Evolutionary conservation across 495 filamentous ascomycete genomes (phyloP), one percentile per base, ranked within the genome.

Genomic region (Filosporella fistucella): DNA sequence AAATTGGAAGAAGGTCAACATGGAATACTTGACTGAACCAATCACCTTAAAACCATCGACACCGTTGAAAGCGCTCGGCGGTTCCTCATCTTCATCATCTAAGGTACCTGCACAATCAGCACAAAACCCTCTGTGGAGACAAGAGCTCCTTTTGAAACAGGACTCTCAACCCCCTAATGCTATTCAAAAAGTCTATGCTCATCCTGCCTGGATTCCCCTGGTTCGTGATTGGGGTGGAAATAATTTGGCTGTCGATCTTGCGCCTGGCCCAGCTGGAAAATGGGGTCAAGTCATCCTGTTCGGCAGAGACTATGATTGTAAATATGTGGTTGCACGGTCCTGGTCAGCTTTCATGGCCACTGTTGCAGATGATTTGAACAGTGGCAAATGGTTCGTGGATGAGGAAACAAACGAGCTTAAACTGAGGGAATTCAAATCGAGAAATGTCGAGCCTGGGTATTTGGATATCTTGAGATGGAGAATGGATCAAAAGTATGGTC

Each of bases 161-260:
- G 88, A 91, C 49, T 95, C 82, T 11, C 88, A 96, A 54, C 93
- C 93, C 16, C 76, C 88, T 3, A 78, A 81, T 51, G 80, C 89
- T 9, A 83, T 97, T 38, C 90, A 95, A 57, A 94, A 93, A 63
- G 87, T 86, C 0, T 99, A 99, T 62, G 86, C 88, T 11, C 93
- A 97, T 61, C 86, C 91, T 3, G 86, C 81, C 20, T 99, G 93
- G 93, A 95, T 99, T 54, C 93, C 93, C 24, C 74, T 99, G 24
- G 91, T 88, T 18, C 86, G 93, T 45, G 93, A 99, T 64, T 99
- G 93, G 93, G 93, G 93, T 57, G 93, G 93, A 57, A 99, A 99
- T 76, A 89, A 91, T 69, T 72, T 99, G 57, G 90, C 90, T 12
- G 81, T 96, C 25, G 93, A 99, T 65, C 77, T 99, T 38, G 89